Conservation (phyloP, 345 rosid genomes). For the Aegle marmelos region DNA sequence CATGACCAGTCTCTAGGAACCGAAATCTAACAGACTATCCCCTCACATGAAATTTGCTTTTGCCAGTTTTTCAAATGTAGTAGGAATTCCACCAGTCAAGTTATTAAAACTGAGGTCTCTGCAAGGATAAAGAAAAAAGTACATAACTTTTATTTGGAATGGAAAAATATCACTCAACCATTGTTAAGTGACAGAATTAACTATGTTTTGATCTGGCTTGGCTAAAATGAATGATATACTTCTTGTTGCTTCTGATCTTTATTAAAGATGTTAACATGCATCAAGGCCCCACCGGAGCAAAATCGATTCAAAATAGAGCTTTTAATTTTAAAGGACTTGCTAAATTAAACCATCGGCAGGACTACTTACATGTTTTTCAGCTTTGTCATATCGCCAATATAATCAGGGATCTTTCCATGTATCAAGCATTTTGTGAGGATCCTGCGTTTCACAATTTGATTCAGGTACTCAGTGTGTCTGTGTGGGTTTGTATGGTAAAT, state of each 20-base stretch:
- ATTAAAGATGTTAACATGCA: background rate
- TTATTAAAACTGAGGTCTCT: slow-evolving; percentile 86
- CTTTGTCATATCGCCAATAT: slow-evolving; percentile 51
- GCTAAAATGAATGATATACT: background rate
- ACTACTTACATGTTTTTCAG: slow-evolving; percentile 71
- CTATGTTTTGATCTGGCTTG: background rate
- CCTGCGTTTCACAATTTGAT: slow-evolving; percentile 37
- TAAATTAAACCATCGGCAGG: background rate
- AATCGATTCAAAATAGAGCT: background rate
- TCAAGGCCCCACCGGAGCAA: background rate
- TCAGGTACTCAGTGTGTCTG: background rate
- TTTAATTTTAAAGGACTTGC: background rate
- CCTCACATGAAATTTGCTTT: slow-evolving; percentile 79
- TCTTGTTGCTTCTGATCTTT: background rate
- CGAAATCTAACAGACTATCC: background rate
- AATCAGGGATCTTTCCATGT: slow-evolving; percentile 56
- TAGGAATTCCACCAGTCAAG: slow-evolving; percentile 67
- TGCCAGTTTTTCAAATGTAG: slow-evolving; percentile 39
- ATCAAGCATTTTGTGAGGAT: slow-evolving; percentile 60
- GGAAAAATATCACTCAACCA: background rate
- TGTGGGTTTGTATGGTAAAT: background rate
- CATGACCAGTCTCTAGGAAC: background rate
- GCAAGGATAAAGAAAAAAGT: slow-evolving; percentile 23
- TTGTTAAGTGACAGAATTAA: background rate
- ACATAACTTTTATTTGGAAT: background rate